Evolutionary conservation across 441 rosid genomes (phyloP), one percentile per base, ranked within the genome.

Genomic region (Populus tomentosa): DNA sequence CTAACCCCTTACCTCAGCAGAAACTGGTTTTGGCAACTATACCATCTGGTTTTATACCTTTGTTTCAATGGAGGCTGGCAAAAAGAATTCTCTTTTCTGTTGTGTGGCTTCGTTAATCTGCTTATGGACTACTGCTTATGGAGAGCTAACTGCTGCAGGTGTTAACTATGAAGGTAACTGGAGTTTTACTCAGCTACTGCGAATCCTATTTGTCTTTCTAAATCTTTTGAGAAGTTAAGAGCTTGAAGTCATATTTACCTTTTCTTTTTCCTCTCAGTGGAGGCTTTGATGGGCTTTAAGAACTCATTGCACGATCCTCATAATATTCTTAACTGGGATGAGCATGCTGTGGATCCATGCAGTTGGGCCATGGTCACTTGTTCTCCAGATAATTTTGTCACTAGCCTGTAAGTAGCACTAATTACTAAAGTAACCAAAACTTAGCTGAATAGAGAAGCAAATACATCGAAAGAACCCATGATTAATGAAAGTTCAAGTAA

Each of bases 321-420:
- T 86, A 87, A 85, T 74, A 93, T 92, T 82, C 89, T 96, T 68
- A 84, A 78, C 67, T 96, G 98, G 99, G 99, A 96, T 84, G 92
- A 83, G 30, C 86, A 88, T 74, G 89, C 99, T 71, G 98, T 94
- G 81, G 99, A 96, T 91, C 98, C 98, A 78, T 96, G 99, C 84
- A 92, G 91, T 85, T 96, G 99, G 99, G 80, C 81, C 75, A 89
- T 94, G 97, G 81, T 96, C 81, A 83, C 94, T 75, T 96, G 99
- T 69, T 89, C 94, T 68, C 9, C 86, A 62, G 98, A 92, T 85
- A 87, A 89, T 83, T 86, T 94, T 35, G 98, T 96, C 83, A 75
- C 76, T 81, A 86, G 86, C 84, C 79, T 96, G 99, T 96, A 88
- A 94, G 97, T 79, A 72, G 16, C 23, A 26, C 28, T 26, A 26